These are phyloP conservation scores for Kwoniella shandongensis DNA, from an alignment of 768 basidiomycete genomes.

Conservation along the genomic window DNA sequence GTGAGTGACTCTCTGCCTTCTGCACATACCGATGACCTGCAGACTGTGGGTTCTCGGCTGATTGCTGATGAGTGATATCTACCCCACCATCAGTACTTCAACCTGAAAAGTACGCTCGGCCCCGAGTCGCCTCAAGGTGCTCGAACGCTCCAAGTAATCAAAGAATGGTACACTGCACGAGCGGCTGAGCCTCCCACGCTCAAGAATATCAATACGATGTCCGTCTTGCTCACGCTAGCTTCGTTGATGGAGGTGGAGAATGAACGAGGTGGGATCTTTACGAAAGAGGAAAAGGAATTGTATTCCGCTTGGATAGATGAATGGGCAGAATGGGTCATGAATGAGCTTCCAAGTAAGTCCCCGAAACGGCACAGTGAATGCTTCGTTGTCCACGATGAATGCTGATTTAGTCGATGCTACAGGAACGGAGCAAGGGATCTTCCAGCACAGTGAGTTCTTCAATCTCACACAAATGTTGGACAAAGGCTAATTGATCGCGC, in stretches of 20 bases:
- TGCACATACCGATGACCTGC: too few relatives aligned
- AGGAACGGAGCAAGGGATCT: conserved; percentile 35
- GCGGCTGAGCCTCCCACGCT: conserved; percentile 14
- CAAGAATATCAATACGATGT: conserved; percentile 32
- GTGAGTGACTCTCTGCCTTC: conserved; percentile 13
- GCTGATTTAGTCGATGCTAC: not conserved
- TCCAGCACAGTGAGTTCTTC: conserved; percentile 42
- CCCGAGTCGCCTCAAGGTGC: conserved; percentile 14
- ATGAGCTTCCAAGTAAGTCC: conserved; percentile 53
- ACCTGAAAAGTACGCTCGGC: conserved; percentile 52
- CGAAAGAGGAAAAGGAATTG: conserved; percentile 6
- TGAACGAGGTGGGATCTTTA: conserved; percentile 55
- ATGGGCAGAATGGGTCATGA: conserved; percentile 57
- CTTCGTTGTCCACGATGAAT: not conserved
- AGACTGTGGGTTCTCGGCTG: too few relatives aligned
- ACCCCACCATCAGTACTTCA: conserved; percentile 54
- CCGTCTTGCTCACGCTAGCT: conserved; percentile 13
- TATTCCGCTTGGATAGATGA: conserved; percentile 55
- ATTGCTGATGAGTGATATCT: too few relatives aligned
- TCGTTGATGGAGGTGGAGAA: conserved; percentile 38
- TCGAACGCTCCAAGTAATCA: conserved; percentile 17
- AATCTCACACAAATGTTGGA: too few relatives aligned
- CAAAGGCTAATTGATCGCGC: not conserved
- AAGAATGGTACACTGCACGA: conserved; percentile 29
- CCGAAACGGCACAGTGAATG: not conserved